Evolutionary conservation across 257 asterid species (phyloP).

Genomic region (Petunia axillaris): DNA sequence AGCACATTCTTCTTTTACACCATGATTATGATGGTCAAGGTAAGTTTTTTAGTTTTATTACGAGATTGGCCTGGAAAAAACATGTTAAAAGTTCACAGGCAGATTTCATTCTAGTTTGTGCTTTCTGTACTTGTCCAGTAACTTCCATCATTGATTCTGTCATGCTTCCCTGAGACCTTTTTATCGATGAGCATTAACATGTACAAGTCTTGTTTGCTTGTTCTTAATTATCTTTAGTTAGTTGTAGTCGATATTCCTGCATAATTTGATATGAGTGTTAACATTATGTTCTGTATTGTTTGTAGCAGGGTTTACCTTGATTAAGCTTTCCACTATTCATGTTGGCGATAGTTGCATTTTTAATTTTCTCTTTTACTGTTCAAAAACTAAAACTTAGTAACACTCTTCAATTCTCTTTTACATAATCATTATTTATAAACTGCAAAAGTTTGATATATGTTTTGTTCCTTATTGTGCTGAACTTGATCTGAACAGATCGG

Average conservation of each 20-base stretch:
- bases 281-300: constrained; percentile 18
- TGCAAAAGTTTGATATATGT: neutral
- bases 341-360: neutral
- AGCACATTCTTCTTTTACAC: neutral
- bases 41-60: constrained; percentile 2
- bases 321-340: neutral
- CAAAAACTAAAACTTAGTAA: constrained; percentile 13
- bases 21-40: constrained; percentile 3
- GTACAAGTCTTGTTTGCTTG: constrained; percentile 3
- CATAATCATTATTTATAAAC: neutral
- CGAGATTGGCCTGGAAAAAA: constrained; percentile 10
- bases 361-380: neutral
- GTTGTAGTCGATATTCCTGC: constrained; percentile 11
- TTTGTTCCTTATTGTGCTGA: constrained; percentile 36
- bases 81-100: neutral
- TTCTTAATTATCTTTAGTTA: neutral
- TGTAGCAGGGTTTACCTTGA: constrained; percentile 8
- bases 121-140: neutral
- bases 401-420: neutral
- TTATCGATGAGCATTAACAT: neutral
- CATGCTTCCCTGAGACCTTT: neutral
- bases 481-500: constrained; percentile 49
- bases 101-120: neutral
- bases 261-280: neutral
- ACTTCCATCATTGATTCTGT: neutral